phyloP scores from a whole-genome alignment of 2,329 filamentous ascomycete species.

The Pseudogymnoascus verrucosus region DNA sequence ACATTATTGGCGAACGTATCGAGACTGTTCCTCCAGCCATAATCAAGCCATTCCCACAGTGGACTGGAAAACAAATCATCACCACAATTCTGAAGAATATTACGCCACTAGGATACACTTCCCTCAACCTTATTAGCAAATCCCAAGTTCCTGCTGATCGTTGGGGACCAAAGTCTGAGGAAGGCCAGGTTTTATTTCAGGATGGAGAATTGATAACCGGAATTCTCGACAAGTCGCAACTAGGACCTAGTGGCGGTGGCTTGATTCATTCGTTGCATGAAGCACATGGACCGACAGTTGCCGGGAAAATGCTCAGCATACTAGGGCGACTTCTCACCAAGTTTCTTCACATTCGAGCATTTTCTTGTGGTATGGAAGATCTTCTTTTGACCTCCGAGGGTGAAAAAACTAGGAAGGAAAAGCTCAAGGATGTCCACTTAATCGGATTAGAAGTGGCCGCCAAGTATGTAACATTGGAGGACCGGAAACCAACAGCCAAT shows the following conservation, averaged over 20 bases:
- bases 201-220: conserved; percentile 83
- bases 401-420: conserved; percentile 61
- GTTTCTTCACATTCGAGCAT: conserved; percentile 85
- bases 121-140: conserved; percentile 71
- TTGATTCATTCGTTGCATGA: conserved; percentile 91
- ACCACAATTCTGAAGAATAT: conserved; percentile 92
- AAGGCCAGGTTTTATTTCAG: conserved; percentile 72
- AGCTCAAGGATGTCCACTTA: conserved; percentile 56
- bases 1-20: conserved; percentile 76
- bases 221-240: conserved; percentile 91
- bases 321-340: conserved; percentile 84
- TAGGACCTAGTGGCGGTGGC: conserved; percentile 79
- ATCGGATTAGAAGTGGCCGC: conserved; percentile 75
- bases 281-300: conserved; percentile 78
- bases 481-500: conserved; percentile 51
- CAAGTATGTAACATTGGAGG: conserved; percentile 77
- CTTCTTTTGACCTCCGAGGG: conserved; percentile 75
- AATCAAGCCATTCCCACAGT: conserved; percentile 70
- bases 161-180: conserved; percentile 72
- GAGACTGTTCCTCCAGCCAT: conserved; percentile 74
- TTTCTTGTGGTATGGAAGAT: conserved; percentile 97
- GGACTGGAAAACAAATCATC: conserved; percentile 96
- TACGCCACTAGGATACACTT: conserved; percentile 64
- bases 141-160: conserved; percentile 69
- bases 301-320: conserved; percentile 81